Base-by-base conservation (phyloP, 1,284 basidiomycete species). In the Cutaneotrichosporon arboriforme region DNA sequence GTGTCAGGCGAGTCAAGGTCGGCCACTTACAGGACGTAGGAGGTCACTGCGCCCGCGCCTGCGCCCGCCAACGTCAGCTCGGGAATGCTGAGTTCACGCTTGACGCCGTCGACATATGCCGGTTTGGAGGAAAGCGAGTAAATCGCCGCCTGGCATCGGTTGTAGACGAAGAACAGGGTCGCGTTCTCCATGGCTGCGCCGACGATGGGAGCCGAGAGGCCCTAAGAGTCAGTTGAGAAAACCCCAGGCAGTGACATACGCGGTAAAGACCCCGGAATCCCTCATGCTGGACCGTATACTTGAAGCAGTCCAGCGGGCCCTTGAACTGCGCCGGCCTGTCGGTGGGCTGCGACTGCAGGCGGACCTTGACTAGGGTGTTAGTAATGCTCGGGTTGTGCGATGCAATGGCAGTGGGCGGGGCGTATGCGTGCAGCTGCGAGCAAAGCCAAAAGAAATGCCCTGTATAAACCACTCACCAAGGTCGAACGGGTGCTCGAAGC, bases 141-240 rank as follows among this genome's bases (percentile, higher is more conserved):
- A 9, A 91, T 82, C 26, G 82, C 69, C 60, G 81, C 81, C 74
- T 96, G 90, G 40, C 91, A 80, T 58, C 89, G 84, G 57, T 85
- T 85, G 71, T 94, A 93, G 5, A 87, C 81, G 50, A 97, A 78
- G 75, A 98, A 96, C 36, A 93, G 78, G 4, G 82, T 81, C 5
- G 91, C 90, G 65, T 92, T 94, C 75, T 96, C 90, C 31, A 83
- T 83, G 80, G 91, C 90, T n/a, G 90, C 87, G 8, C 90, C 91
- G 1, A 88, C 80, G 17, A 96, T 81, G 1, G 92, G 90, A 59
- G 89, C 88, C 7, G 89, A 88, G 1, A 94, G 77, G 49, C 90
- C 90, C 89, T 92, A 10, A 60, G 22, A 15, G 55, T 62, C 23
- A 52, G 56, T n/a, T n/a, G n/a, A n/a, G n/a, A n/a, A n/a, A n/a